Evolutionary conservation across 2,329 filamentous ascomycete species (phyloP), one percentile per base, ranked within the genome.

Genomic region (Alternaria conjuncta): DNA sequence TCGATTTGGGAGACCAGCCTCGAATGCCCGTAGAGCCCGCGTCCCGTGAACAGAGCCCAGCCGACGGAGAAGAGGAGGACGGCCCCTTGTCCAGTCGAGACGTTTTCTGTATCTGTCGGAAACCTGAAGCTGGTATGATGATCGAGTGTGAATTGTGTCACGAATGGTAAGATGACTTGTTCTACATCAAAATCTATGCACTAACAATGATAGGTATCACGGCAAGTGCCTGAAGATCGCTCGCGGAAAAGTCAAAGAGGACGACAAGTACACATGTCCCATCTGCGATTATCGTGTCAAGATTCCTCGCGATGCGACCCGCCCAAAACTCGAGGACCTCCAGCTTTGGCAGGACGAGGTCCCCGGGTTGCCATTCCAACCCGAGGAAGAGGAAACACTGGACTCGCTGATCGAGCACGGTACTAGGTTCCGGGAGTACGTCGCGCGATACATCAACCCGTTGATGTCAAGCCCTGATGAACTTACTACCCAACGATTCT

Each of bases 121-220:
- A 90, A 67, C 88, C 93, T 7, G 96, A 99, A 80, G 94, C 95
- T 41, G 96, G 96, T 55, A 96, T 98, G 91, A 99, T 99, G 96
- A 98, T 99, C 73, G 96, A 99, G 81, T 99, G 96, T 78, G 96
- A 98, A 78, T 86, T 97, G 43, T 99, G 96, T 80, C 95, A 97
- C 75, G 96, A 99, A 83, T 99, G 96, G 96, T 94, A 80, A 84
- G 89, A 84, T 30, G 8, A 20, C 20, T 53, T 20, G 4, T 4
- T 6, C 54, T 2, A 18, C n/a, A 45, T 23, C 8, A 6, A 51
- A 50, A 23, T 21, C 20, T 28, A 44, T 9, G 23, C 13, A 41
- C 65, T 83, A 74, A 83, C 60, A 56, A 44, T n/a, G 9, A 65
- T 45, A 94, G 92, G 92, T 99, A 99, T 76, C 96, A 99, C 75